These are phyloP conservation scores for Pichia kudriavzevii DNA, from an alignment of 1,139 yeast genomes.

Conservation along the genomic window DNA sequence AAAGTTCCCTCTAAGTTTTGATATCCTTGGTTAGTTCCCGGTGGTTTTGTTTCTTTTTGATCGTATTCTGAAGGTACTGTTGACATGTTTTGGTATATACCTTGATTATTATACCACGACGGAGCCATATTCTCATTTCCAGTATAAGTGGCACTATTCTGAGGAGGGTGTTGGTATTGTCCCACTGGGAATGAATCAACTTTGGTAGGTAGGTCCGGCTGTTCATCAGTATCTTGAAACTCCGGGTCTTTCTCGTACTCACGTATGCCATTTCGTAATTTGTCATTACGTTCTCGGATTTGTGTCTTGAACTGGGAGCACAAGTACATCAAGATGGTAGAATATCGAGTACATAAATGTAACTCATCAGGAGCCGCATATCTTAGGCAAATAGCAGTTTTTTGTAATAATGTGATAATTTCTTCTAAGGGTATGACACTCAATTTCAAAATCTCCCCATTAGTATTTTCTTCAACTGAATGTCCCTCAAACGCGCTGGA, in stretches of 20 bases:
- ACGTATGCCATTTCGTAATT: conserved; percentile 16
- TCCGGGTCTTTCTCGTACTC: conserved; percentile 25
- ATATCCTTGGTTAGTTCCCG: background rate
- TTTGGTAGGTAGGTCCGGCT: no score
- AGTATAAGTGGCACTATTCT: no score
- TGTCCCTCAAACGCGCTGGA: conserved; percentile 16
- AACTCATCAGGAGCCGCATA: conserved; percentile 88
- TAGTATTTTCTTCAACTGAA: conserved; percentile 11
- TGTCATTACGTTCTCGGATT: conserved; percentile 18
- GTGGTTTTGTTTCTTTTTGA: background rate
- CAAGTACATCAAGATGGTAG: conserved; percentile 70
- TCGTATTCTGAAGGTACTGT: background rate
- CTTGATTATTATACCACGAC: background rate
- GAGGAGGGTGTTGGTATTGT: conserved; percentile 14
- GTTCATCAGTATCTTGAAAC: conserved; percentile 16
- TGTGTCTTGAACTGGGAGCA: conserved; percentile 62
- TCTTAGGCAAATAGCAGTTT: conserved; percentile 65
- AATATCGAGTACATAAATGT: conserved; percentile 74
- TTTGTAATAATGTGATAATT: conserved; percentile 58
- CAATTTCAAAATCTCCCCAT: conserved; percentile 44
- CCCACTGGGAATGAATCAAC: conserved; percentile 4
- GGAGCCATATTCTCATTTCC: no score
- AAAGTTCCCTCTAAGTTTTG: background rate
- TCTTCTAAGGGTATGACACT: conserved; percentile 66
- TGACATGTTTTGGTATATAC: background rate